These are phyloP conservation scores for Hypomontagnella monticulosa DNA, from an alignment of 495 filamentous ascomycete genomes.

Conservation along the genomic window DNA sequence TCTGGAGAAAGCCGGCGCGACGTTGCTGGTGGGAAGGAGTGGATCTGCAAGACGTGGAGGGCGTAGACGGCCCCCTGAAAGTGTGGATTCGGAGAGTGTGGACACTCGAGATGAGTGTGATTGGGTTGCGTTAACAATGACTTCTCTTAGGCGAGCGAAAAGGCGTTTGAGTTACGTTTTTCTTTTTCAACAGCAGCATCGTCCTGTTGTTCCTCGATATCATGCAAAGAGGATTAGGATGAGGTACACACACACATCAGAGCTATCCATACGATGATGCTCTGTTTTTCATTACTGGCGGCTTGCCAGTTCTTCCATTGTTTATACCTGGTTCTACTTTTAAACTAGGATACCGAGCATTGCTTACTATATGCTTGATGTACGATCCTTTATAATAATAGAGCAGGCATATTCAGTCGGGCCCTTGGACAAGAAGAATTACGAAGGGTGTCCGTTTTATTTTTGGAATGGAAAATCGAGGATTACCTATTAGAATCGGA, in stretches of 20 bases:
- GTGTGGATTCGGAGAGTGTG: slow-evolving; percentile 98
- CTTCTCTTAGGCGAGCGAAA: slow-evolving; percentile 29
- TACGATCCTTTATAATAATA: slow-evolving; percentile 9
- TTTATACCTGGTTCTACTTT: slow-evolving; percentile 32
- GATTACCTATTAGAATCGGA: slow-evolving; percentile 26
- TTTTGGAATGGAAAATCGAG: slow-evolving; percentile 14
- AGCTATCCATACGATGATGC: slow-evolving; percentile 17
- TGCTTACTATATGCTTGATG: slow-evolving; percentile 28
- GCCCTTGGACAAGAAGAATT: slow-evolving; percentile 9
- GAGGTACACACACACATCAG: slow-evolving; percentile 28
- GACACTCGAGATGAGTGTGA: slow-evolving; percentile 99
- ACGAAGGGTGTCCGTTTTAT: neutral
- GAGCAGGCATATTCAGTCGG: slow-evolving; percentile 3
- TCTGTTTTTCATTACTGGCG: slow-evolving; percentile 20
- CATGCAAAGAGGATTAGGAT: slow-evolving; percentile 16
- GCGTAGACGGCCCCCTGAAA: slow-evolving; percentile 90
- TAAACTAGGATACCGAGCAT: slow-evolving; percentile 33
- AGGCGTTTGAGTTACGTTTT: slow-evolving; percentile 38
- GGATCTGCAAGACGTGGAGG: slow-evolving; percentile 89
- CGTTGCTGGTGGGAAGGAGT: slow-evolving; percentile 99
- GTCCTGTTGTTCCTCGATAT: slow-evolving; percentile 24
- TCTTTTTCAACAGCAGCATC: slow-evolving; percentile 30
- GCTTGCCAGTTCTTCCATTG: slow-evolving; percentile 20
- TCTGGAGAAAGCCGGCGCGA: slow-evolving; percentile 97
- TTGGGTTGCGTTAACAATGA: slow-evolving; percentile 74